phyloP scores from a whole-genome alignment of 179 eudicot genomes.

The Corrigiola litoralis region DNA sequence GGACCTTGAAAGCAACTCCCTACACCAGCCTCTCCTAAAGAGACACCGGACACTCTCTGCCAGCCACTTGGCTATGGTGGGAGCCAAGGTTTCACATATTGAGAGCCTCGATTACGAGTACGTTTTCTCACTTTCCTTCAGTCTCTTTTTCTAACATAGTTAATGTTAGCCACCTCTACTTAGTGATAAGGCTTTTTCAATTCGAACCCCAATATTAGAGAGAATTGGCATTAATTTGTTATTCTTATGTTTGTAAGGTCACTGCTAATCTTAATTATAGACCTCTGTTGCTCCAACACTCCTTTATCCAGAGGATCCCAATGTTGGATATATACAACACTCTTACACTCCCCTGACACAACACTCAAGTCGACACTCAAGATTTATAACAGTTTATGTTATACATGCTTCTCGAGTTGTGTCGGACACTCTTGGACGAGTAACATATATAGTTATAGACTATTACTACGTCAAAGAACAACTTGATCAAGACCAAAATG shows the following conservation, averaged over 20 bases:
- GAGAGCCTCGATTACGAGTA: conserved; percentile 96
- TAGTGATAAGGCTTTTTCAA: not conserved
- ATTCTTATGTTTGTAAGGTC: not conserved
- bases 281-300: too few species aligned
- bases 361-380: too few species aligned
- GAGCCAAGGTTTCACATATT: conserved; percentile 88
- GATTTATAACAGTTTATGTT: too few species aligned
- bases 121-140: not conserved
- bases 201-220: too few species aligned
- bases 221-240: not conserved
- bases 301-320: too few species aligned
- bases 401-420: too few species aligned
- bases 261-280: too few species aligned
- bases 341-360: too few species aligned
- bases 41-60: conserved; percentile 71
- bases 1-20: conserved; percentile 47
- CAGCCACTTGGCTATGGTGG: conserved; percentile 75
- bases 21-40: conserved; percentile 58
- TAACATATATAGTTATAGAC: too few species aligned
- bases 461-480: not conserved
- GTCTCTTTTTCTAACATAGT: not conserved
- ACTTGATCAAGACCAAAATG: too few species aligned
- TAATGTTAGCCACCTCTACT: not conserved
- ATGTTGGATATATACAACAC: too few species aligned
- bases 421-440: too few species aligned